These are phyloP conservation scores for Pinus tabuliformis DNA, from an alignment of 75 land plant species.

Conservation along the genomic window DNA sequence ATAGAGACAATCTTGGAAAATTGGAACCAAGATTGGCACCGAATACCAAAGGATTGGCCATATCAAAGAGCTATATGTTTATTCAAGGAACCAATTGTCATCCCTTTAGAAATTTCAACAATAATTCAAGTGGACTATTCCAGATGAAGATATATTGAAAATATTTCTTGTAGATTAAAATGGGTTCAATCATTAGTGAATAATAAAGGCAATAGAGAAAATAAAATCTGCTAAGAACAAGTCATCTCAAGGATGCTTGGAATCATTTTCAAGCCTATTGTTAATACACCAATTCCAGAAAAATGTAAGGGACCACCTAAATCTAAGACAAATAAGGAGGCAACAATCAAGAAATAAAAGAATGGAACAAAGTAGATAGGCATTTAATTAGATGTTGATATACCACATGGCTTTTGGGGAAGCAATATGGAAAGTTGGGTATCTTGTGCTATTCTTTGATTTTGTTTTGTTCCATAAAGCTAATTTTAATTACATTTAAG, in stretches of 20 bases:
- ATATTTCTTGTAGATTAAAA: conserved; percentile 90
- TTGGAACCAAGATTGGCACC: conserved; percentile 42
- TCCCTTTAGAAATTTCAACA: conserved; percentile 36
- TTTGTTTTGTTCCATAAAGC: not conserved
- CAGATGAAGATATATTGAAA: conserved; percentile 91
- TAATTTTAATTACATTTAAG: not conserved
- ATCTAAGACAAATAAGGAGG: conserved; percentile 20
- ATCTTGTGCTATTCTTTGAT: not conserved
- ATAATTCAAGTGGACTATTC: conserved; percentile 82
- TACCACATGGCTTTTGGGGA: not conserved
- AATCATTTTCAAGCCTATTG: conserved; percentile 74
- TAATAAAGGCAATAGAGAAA: conserved; percentile 90
- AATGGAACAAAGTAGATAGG: conserved; percentile 11
- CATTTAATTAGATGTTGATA: too few species aligned
- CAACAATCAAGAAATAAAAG: conserved; percentile 35
- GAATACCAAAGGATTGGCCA: conserved; percentile 90
- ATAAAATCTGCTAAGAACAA: conserved; percentile 96
- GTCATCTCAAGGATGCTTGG: conserved; percentile 84
- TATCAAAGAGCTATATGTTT: conserved; percentile 85
- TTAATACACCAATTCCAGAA: conserved; percentile 22
- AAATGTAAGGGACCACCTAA: conserved; percentile 58
- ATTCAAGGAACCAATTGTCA: conserved; percentile 85
- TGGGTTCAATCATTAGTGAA: conserved; percentile 72
- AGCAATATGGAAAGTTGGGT: not conserved
- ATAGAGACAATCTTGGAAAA: conserved; percentile 83